These are phyloP conservation scores for Eutrema heterophyllum DNA, from an alignment of 345 rosid species.

Conservation along the genomic window DNA sequence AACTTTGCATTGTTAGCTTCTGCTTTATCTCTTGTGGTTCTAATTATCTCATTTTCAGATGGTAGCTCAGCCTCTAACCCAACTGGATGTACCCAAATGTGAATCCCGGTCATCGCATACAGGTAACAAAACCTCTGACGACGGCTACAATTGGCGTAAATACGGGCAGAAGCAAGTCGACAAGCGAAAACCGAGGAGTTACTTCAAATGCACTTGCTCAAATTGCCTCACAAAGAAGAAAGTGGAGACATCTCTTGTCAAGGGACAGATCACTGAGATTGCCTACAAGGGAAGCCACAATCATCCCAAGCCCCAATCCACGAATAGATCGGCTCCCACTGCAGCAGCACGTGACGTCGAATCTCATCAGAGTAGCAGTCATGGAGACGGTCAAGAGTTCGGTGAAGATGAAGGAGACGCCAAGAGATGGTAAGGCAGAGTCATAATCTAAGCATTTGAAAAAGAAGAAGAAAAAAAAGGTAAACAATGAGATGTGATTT, in stretches of 20 bases:
- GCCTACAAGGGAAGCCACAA: conserved; percentile 87
- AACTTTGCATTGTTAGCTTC: neutral
- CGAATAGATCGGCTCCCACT: conserved; percentile 55
- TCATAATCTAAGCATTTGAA: neutral
- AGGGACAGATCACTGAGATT: conserved; percentile 88
- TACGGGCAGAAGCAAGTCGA: conserved; percentile 95
- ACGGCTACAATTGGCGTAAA: conserved; percentile 96
- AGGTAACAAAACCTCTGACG: conserved; percentile 38
- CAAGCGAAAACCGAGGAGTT: conserved; percentile 92
- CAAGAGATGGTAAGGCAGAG: conserved; percentile 64
- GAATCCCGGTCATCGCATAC: neutral
- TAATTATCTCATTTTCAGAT: neutral
- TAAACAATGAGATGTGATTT: conserved; percentile 35
- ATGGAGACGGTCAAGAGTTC: conserved; percentile 41
- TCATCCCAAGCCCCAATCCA: conserved; percentile 81
- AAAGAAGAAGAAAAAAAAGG: conserved; percentile 33
- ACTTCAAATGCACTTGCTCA: conserved; percentile 85
- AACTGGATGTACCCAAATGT: conserved; percentile 24
- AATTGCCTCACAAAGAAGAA: conserved; percentile 85
- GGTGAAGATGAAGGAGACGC: conserved; percentile 77
- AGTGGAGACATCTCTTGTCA: conserved; percentile 67
- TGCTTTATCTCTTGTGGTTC: neutral
- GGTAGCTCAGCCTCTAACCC: conserved; percentile 3
- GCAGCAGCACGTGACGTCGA: conserved; percentile 43
- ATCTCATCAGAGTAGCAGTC: conserved; percentile 47